phyloP scores from a whole-genome alignment of 2,329 filamentous ascomycete species.

The Bretziella fagacearum region DNA sequence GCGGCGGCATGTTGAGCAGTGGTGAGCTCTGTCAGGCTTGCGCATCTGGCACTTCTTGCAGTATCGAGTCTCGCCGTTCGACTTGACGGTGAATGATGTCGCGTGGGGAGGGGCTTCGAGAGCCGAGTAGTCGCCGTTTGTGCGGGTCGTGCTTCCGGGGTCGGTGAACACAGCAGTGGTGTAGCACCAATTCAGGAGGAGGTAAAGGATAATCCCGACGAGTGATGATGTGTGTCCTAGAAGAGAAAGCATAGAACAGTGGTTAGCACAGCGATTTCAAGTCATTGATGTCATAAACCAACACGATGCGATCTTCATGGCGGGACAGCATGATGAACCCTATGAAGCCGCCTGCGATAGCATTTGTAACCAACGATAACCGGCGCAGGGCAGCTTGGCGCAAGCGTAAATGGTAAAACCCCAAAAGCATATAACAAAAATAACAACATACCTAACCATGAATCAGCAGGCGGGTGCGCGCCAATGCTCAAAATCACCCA shows the following conservation, averaged over 20 bases:
- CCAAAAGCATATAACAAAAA: neutral
- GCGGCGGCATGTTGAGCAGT: constrained; percentile 85
- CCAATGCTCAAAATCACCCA: constrained; percentile 71
- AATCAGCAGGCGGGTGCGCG: constrained; percentile 32
- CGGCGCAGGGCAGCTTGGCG: neutral
- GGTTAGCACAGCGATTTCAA: neutral
- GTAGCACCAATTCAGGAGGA: constrained; percentile 74
- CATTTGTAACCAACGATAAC: too few species aligned
- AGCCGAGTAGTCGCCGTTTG: constrained; percentile 49
- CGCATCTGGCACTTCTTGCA: constrained; percentile 95
- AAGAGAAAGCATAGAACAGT: neutral
- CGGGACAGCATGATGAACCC: too few species aligned
- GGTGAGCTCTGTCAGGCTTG: constrained; percentile 90
- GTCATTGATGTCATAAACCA: too few species aligned
- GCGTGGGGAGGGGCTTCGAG: constrained; percentile 37
- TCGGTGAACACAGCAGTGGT: constrained; percentile 84
- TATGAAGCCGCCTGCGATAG: too few species aligned
- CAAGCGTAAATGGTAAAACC: neutral
- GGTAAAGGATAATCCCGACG: constrained; percentile 54
- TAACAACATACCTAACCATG: constrained; percentile 38
- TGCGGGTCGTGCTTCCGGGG: constrained; percentile 54
- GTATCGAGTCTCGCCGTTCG: constrained; percentile 69
- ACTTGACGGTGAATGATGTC: constrained; percentile 79
- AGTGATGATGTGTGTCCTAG: constrained; percentile 16
- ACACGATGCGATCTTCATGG: neutral